phyloP scores from a whole-genome alignment of 805 yeast species.

The Wickerhamomyces subpelliculosus region DNA sequence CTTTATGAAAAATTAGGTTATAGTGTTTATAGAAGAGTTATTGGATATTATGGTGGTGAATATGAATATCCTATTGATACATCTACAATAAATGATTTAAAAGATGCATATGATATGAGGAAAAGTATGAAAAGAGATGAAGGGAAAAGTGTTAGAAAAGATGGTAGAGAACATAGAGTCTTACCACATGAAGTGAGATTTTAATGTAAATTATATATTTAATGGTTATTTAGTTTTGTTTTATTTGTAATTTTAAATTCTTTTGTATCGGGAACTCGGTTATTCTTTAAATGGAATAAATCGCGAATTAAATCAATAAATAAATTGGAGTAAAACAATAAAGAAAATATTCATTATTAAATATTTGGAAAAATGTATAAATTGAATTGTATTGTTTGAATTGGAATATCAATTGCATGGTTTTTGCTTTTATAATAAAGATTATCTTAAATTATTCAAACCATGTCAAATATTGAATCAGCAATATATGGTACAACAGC shows the following conservation, averaged over 20 bases:
- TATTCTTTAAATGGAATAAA: no score
- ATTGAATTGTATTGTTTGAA: not conserved
- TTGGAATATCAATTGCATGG: no score
- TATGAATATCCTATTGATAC: conserved; percentile 35
- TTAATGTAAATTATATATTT: no score
- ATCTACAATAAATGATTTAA: conserved; percentile 49
- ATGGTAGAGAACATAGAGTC: conserved; percentile 56
- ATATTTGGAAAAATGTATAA: not conserved
- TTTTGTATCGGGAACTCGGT: no score
- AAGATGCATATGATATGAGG: conserved; percentile 89
- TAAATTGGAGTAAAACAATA: no score
- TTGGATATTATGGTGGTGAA: conserved; percentile 72
- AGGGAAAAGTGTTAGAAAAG: conserved; percentile 42
- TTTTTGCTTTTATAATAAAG: no score
- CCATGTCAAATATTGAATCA: conserved; percentile 55
- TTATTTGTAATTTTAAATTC: no score
- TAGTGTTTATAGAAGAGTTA: conserved; percentile 75
- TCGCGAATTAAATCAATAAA: no score
- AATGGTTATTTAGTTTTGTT: no score
- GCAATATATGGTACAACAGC: conserved; percentile 83
- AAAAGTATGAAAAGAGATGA: conserved; percentile 53
- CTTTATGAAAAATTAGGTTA: conserved; percentile 86
- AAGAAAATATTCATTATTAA: not conserved
- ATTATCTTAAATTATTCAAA: not conserved
- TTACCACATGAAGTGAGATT: conserved; percentile 63